A percentile compares a stretch with the other conserved stretches of the same genome.
These are phyloP conservation scores for Umbelopsis vinacea DNA, from an alignment of 192 early-diverging fungal genomes.

Conservation along the genomic window DNA sequence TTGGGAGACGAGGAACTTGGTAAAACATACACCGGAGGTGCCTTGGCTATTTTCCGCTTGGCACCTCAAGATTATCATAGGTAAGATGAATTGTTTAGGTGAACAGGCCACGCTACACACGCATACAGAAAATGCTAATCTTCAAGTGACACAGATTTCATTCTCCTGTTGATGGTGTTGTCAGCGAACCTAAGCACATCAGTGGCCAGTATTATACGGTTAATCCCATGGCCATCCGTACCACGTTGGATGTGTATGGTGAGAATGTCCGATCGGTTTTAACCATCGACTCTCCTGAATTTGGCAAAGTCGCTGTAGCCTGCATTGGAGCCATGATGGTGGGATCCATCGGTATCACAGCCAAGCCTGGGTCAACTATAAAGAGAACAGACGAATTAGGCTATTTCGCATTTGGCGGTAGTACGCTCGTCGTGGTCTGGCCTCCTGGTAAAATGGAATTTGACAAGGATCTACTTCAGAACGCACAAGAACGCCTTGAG, in stretches of 20 bases:
- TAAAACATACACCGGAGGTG: slow-evolving; percentile 52
- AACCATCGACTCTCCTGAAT: slow-evolving; percentile 49
- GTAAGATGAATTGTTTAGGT: not conserved
- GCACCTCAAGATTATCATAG: slow-evolving; percentile 81
- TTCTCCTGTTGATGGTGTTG: slow-evolving; percentile 58
- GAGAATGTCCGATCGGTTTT: slow-evolving; percentile 65
- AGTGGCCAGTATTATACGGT: slow-evolving; percentile 67
- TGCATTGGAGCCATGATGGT: slow-evolving; percentile 72
- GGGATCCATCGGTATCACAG: slow-evolving; percentile 63
- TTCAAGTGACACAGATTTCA: slow-evolving; percentile 50
- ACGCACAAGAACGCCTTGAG: slow-evolving; percentile 58
- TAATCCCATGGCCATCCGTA: slow-evolving; percentile 69
- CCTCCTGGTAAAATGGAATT: slow-evolving; percentile 58
- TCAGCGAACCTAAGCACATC: slow-evolving; percentile 48
- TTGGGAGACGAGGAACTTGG: slow-evolving; percentile 50
- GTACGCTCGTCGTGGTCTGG: slow-evolving; percentile 67
- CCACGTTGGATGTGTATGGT: slow-evolving; percentile 62
- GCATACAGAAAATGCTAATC: not conserved
- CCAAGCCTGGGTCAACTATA: slow-evolving; percentile 45
- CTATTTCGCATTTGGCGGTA: slow-evolving; percentile 75
- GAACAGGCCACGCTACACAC: not conserved
- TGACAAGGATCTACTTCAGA: slow-evolving; percentile 60
- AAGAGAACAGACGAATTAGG: slow-evolving; percentile 69
- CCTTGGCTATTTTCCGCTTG: slow-evolving; percentile 65
- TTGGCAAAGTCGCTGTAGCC: slow-evolving; percentile 62